Evolutionary conservation across 2,329 filamentous ascomycete species (phyloP).

Genomic region (Sporothrix humicola): DNA sequence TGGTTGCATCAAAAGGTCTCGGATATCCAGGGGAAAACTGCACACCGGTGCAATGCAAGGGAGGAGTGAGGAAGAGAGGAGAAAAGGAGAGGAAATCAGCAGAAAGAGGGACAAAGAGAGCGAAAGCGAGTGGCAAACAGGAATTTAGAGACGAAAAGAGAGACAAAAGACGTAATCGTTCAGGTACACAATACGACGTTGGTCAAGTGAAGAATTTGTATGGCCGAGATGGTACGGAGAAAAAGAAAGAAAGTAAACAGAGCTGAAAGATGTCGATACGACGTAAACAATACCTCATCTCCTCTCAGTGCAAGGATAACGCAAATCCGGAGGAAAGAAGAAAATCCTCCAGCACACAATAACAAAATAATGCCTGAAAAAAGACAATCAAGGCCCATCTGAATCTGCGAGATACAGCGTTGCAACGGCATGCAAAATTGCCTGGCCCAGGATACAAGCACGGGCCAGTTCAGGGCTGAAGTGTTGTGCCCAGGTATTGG

Average conservation of each 20-base stretch:
- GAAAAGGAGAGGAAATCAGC: not conserved
- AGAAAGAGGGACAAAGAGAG: not conserved
- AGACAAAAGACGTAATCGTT: constrained; percentile 1
- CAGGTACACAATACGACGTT: constrained; percentile 10
- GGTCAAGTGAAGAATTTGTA: not conserved
- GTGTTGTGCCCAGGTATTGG: not conserved
- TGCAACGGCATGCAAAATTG: constrained; percentile 14
- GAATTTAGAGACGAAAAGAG: not conserved
- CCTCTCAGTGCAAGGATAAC: not conserved
- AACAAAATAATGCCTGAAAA: too few species aligned
- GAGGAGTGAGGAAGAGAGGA: not conserved
- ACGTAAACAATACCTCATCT: not conserved
- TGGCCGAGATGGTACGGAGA: not conserved
- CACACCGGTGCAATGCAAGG: constrained; percentile 21
- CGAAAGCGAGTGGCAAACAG: not conserved
- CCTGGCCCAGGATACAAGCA: not conserved
- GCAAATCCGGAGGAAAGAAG: constrained; percentile 25
- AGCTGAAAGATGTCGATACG: not conserved
- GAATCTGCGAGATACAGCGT: constrained; percentile 1
- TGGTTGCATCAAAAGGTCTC: constrained; percentile 30
- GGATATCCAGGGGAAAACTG: constrained; percentile 16
- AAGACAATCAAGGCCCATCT: not conserved
- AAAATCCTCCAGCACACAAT: constrained; percentile 7
- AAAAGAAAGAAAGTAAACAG: not conserved
- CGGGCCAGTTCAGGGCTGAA: constrained; percentile 13